These are phyloP conservation scores for Sporopachydermia cereana DNA, from an alignment of 1,139 yeast genomes.

Conservation along the genomic window DNA sequence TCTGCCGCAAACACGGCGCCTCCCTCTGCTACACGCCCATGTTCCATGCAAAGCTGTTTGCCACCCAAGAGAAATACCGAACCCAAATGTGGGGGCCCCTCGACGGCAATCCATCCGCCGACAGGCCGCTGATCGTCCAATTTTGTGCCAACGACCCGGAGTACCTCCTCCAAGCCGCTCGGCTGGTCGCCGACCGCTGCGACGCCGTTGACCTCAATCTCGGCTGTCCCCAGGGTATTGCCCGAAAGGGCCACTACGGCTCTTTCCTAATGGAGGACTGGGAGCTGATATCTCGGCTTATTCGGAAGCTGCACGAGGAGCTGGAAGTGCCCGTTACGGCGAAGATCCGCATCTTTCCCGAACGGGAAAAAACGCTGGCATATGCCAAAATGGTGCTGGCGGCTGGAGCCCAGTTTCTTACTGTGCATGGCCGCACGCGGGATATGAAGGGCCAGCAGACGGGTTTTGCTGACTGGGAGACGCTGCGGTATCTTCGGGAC, in stretches of 20 bases:
- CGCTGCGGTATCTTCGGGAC: slow-evolving; percentile 62
- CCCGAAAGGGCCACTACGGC: slow-evolving; percentile 89
- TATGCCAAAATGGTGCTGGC: slow-evolving; percentile 86
- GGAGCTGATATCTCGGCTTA: slow-evolving; percentile 66
- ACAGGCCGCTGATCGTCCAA: slow-evolving; percentile 83
- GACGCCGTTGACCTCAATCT: slow-evolving; percentile 93
- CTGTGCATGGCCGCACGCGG: slow-evolving; percentile 91
- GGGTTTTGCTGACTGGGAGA: slow-evolving; percentile 90
- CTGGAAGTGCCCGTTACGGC: slow-evolving; percentile 88
- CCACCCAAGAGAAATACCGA: slow-evolving; percentile 73
- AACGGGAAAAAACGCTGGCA: slow-evolving; percentile 67
- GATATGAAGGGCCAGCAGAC: slow-evolving; percentile 97
- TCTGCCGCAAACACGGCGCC: slow-evolving; percentile 85
- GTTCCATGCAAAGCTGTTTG: slow-evolving; percentile 88
- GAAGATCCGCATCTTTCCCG: slow-evolving; percentile 83
- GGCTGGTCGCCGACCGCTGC: slow-evolving; percentile 66
- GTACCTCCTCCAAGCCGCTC: slow-evolving; percentile 68
- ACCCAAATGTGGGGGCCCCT: slow-evolving; percentile 58
- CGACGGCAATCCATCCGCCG: slow-evolving; percentile 59
- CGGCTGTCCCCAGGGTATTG: slow-evolving; percentile 98
- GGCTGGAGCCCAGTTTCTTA: slow-evolving; percentile 93
- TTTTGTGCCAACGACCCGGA: slow-evolving; percentile 96
- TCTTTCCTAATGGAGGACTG: slow-evolving; percentile 96
- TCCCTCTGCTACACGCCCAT: slow-evolving; percentile 92
- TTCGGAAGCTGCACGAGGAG: slow-evolving; percentile 60